Base-by-base conservation (phyloP, 495 filamentous ascomycete species). In the Cercophora sp. region DNA sequence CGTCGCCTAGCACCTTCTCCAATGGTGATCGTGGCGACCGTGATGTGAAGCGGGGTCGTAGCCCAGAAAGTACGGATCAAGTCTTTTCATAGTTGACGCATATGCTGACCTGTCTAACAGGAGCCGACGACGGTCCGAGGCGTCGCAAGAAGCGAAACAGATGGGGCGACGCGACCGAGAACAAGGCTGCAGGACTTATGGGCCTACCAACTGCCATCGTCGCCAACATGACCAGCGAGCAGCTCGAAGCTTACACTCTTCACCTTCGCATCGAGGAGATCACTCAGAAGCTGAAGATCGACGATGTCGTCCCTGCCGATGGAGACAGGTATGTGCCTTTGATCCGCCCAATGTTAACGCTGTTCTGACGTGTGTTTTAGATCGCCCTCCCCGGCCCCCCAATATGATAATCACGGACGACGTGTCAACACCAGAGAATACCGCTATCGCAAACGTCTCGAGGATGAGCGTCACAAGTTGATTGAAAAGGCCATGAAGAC, bases 351-450 rank as follows among this genome's bases (percentile, higher is more conserved):
- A n/a, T 6, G 16, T n/a, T 37, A 6, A 42, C 43, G 13, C 9
- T 15, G 11, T 48, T 23, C 48, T 57, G 23, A 55, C 50, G 61
- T 48, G 18, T 32, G 34, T 13, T 27, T 44, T 62, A 96, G 93
- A 70, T 97, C 93, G 51, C 93, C 90, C 27, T 96, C 93, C 51
- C 93, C 93, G 23, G 81, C 93, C 3, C 93, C 93, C 6, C 92
- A 96, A 69, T 98, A 98, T 74, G 93, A 98, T 75, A 96, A 96
- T 75, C 93, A 95, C 68, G 93, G 93, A 72, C 85, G 89, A 62
- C 93, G 93, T 88, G 88, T 96, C 67, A 98, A 98, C 67, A 98
- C 93, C 47, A 85, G 93, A 66, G 93, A 97, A 77, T 93, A 86
- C 71, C 90, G 93, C 44, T 98, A 98, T 66, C 88, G 91, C 66